phyloP scores from a whole-genome alignment of 139 green algal genomes.

The Tetraselmis striata region DNA sequence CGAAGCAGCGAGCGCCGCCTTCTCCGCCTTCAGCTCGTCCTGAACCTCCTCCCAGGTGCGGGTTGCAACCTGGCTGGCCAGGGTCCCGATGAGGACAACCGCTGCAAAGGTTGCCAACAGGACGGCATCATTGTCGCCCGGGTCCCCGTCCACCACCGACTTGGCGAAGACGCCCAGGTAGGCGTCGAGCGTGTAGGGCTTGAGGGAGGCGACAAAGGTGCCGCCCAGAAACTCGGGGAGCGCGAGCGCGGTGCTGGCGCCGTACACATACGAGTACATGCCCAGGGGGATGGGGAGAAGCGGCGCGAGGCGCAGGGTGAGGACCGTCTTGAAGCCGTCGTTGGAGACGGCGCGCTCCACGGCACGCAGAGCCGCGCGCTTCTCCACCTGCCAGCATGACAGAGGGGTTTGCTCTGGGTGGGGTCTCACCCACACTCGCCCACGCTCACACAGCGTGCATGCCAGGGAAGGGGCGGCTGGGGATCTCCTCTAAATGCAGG shows the following conservation, averaged over 20 bases:
- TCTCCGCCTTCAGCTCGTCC: neutral
- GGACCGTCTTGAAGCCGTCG: neutral
- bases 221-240: neutral
- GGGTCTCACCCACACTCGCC: too few relatives aligned
- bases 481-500: too few relatives aligned
- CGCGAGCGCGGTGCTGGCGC: neutral
- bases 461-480: too few relatives aligned
- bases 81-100: neutral
- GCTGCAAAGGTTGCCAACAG: neutral
- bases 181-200: neutral
- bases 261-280: neutral
- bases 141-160: neutral
- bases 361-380: neutral
- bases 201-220: neutral
- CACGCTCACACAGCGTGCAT: too few relatives aligned
- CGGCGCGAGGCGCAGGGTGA: neutral
- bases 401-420: too few relatives aligned
- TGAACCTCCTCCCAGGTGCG: neutral
- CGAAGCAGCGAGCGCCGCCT: neutral
- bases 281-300: neutral
- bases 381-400: too few relatives aligned
- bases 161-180: neutral
- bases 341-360: neutral
- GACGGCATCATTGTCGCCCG: neutral
- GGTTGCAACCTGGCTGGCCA: neutral